Percentiles rank a stretch among this genome's conserved stretches.
phyloP scores from a whole-genome alignment of 2,329 filamentous ascomycete genomes.

The Colletotrichum australisinense region DNA sequence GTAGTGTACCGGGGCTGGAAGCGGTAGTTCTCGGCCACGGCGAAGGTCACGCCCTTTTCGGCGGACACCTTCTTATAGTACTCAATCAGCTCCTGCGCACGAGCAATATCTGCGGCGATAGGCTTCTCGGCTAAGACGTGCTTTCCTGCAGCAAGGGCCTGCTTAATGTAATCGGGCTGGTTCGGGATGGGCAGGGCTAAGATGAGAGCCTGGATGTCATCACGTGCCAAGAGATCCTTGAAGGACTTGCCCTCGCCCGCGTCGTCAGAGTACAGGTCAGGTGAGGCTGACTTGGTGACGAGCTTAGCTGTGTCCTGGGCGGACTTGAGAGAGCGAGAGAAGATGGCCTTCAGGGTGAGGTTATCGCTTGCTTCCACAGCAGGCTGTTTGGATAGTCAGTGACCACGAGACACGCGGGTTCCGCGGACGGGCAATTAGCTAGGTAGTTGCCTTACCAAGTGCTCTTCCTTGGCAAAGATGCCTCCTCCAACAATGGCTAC shows the following conservation, averaged over 20 bases:
- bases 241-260: conserved; percentile 57
- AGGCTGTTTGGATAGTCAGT: conserved; percentile 50
- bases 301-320: conserved; percentile 59
- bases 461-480: conserved; percentile 70
- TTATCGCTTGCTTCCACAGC: conserved; percentile 65
- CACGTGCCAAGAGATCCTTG: conserved; percentile 62
- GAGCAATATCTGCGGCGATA: conserved; percentile 68
- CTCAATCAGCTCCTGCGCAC: conserved; percentile 53
- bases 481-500: conserved; percentile 73
- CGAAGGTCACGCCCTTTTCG: conserved; percentile 56
- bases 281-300: conserved; percentile 43
- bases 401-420: not conserved
- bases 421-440: not conserved
- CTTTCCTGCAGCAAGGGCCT: conserved; percentile 72
- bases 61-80: conserved; percentile 44
- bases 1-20: conserved; percentile 68
- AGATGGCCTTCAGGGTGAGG: conserved; percentile 72
- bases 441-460: conserved; percentile 56
- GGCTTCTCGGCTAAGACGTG: conserved; percentile 79
- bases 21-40: conserved; percentile 80
- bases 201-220: conserved; percentile 66
- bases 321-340: conserved; percentile 70
- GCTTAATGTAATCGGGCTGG: conserved; percentile 69
- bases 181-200: conserved; percentile 71
- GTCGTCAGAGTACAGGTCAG: conserved; percentile 69